phyloP scores from a whole-genome alignment of 2,329 filamentous ascomycete species.

The Clonostachys byssicola region DNA sequence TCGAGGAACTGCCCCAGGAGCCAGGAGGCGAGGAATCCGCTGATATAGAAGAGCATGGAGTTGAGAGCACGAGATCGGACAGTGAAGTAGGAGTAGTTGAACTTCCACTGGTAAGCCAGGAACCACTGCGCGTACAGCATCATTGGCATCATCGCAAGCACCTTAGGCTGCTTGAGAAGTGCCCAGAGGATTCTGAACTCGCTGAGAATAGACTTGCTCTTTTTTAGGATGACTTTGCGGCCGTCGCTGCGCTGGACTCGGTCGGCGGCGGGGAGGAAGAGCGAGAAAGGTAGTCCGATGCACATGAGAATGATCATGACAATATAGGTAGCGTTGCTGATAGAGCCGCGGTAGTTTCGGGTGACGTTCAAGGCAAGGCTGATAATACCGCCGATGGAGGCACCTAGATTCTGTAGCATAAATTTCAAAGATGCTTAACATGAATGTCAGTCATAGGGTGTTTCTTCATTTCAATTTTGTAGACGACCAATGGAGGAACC shows the following conservation, averaged over 20 bases:
- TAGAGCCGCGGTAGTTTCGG: constrained; percentile 10
- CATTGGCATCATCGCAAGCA: not conserved
- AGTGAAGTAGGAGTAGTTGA: constrained; percentile 12
- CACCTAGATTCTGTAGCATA: constrained; percentile 1
- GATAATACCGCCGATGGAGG: constrained; percentile 19
- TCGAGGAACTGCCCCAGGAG: constrained; percentile 17
- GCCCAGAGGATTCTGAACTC: constrained; percentile 5
- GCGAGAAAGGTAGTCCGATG: constrained; percentile 4
- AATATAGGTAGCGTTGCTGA: constrained; percentile 9
- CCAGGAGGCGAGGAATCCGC: constrained; percentile 13
- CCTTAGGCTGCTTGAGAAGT: constrained; percentile 4
- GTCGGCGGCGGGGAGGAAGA: constrained; percentile 6
- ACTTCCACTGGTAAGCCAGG: constrained; percentile 9
- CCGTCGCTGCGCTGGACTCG: constrained; percentile 8
- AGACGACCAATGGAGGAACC: not conserved
- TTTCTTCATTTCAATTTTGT: not conserved
- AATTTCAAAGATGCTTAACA: not conserved
- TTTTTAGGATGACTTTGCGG: constrained; percentile 1
- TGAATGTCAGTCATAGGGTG: not conserved
- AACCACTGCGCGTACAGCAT: constrained; percentile 3
- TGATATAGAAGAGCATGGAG: constrained; percentile 14
- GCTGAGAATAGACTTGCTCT: constrained; percentile 4
- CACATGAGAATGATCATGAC: constrained; percentile 10
- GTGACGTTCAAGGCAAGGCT: constrained; percentile 33
- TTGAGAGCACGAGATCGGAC: constrained; percentile 10